A percentile compares a stretch with the other conserved stretches of the same genome.
Evolutionary conservation across 2,329 filamentous ascomycete species (phyloP).

Genomic region (Sporothrix luriei): DNA sequence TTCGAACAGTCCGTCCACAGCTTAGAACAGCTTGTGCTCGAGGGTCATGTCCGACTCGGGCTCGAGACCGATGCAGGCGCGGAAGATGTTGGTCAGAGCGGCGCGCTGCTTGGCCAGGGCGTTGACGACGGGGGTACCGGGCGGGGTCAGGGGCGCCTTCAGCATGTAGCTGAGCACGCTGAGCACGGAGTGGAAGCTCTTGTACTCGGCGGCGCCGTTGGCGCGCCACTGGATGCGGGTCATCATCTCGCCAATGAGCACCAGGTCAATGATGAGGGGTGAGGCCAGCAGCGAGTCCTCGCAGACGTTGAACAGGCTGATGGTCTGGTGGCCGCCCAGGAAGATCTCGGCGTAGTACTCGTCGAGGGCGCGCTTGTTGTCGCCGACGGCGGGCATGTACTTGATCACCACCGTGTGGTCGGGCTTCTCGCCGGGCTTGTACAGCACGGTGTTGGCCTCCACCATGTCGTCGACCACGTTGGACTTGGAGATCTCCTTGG

Average conservation of each 20-base stretch:
- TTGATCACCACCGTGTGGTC: conserved; percentile 99
- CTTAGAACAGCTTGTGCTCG: conserved; percentile 87
- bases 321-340: conserved; percentile 97
- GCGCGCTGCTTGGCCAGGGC: conserved; percentile 93
- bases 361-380: conserved; percentile 97
- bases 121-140: conserved; percentile 94
- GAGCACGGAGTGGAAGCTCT: conserved; percentile 94
- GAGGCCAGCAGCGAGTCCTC: conserved; percentile 96
- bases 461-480: conserved; percentile 99
- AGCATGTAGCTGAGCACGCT: conserved; percentile 99
- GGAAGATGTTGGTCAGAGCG: conserved; percentile 96
- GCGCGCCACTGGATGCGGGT: conserved; percentile 93
- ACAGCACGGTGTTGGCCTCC: conserved; percentile 87
- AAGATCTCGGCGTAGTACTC: conserved; percentile 99
- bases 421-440: conserved; percentile 89
- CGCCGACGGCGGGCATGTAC: conserved; percentile 98
- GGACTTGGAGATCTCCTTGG: conserved; percentile 99
- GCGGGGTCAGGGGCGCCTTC: conserved; percentile 89
- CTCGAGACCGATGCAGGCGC: conserved; percentile 92
- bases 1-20: too few species aligned
- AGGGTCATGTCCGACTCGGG: conserved; percentile 98
- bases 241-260: conserved; percentile 95
- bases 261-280: conserved; percentile 94
- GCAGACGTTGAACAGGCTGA: conserved; percentile 97
- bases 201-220: conserved; percentile 67